Percentiles rank a stretch among this genome's conserved stretches.
Evolutionary conservation across 2,329 filamentous ascomycete species (phyloP).

Genomic region (Amauroascus niger): DNA sequence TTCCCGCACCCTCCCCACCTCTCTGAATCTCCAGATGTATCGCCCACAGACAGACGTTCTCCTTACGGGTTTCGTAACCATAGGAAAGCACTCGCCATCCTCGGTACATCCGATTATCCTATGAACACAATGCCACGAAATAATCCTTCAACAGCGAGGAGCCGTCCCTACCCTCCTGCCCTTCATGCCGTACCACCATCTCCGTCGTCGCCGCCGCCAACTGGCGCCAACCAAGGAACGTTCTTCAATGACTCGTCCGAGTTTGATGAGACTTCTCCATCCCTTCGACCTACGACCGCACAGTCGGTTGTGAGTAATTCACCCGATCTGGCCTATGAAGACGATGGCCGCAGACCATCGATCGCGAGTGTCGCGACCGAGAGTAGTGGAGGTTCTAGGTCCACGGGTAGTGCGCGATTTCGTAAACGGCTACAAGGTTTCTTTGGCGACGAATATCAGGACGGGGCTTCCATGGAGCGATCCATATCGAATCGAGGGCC

Average conservation of each 20-base stretch:
- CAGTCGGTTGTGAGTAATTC: slow-evolving; percentile 7
- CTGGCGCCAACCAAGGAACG: slow-evolving; percentile 6
- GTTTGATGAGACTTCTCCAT: slow-evolving; percentile 47
- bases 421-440: slow-evolving; percentile 75
- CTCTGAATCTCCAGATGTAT: slow-evolving; percentile 30
- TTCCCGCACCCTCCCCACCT: slow-evolving; percentile 21
- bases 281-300: slow-evolving; percentile 47
- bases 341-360: slow-evolving; percentile 63
- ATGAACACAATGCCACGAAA: neutral
- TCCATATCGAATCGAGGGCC: slow-evolving; percentile 10
- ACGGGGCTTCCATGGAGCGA: slow-evolving; percentile 5
- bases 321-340: slow-evolving; percentile 11
- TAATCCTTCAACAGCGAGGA: neutral
- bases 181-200: neutral
- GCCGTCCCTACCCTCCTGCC: neutral
- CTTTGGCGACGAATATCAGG: slow-evolving; percentile 62
- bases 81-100: slow-evolving; percentile 7
- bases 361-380: slow-evolving; percentile 71
- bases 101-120: slow-evolving; percentile 3
- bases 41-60: slow-evolving; percentile 32
- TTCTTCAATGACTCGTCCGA: slow-evolving; percentile 14
- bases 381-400: slow-evolving; percentile 62
- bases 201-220: slow-evolving; percentile 3
- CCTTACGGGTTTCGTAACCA: slow-evolving; percentile 15
- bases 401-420: slow-evolving; percentile 51